phyloP scores from a whole-genome alignment of 1,139 yeast species.

The Magnusiomyces ingens region DNA sequence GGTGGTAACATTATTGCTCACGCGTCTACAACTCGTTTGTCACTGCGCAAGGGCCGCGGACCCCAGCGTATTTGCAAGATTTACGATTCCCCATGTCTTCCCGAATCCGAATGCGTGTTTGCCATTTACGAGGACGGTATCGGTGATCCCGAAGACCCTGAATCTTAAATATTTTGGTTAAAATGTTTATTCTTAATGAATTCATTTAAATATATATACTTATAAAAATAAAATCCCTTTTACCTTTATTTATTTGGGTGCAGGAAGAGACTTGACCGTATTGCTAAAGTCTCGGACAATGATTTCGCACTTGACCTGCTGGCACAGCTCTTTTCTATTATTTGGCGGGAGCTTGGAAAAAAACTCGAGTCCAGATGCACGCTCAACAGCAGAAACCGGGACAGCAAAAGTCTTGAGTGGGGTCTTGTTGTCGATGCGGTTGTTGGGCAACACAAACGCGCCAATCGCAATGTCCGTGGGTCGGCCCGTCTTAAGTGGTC shows the following conservation, averaged over 20 bases:
- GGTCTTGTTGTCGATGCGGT: conserved; percentile 56
- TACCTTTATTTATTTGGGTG: neutral
- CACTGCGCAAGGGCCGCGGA: conserved; percentile 83
- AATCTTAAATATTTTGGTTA: conserved; percentile 22
- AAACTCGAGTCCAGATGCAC: conserved; percentile 78
- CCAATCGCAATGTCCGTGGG: conserved; percentile 62
- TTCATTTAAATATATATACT: neutral
- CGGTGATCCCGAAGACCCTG: conserved; percentile 88
- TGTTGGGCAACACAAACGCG: conserved; percentile 91
- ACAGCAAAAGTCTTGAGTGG: conserved; percentile 75
- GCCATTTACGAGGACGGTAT: conserved; percentile 96
- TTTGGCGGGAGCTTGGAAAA: conserved; percentile 58
- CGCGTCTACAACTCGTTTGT: conserved; percentile 86
- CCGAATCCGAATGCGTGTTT: conserved; percentile 91
- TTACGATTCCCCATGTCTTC: conserved; percentile 91
- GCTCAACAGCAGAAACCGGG: conserved; percentile 83
- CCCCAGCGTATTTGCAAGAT: conserved; percentile 91
- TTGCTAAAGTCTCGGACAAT: conserved; percentile 76
- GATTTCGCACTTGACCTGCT: conserved; percentile 71
- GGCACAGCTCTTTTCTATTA: conserved; percentile 63
- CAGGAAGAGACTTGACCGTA: conserved; percentile 24
- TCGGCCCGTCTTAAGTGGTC: conserved; percentile 33
- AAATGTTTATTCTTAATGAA: neutral
- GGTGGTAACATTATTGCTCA: conserved; percentile 99
- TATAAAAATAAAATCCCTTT: neutral